A percentile compares a stretch with the other conserved stretches of the same genome.
These are phyloP conservation scores for Talaromyces sp. DNA, from an alignment of 2,329 filamentous ascomycete species.

Conservation along the genomic window DNA sequence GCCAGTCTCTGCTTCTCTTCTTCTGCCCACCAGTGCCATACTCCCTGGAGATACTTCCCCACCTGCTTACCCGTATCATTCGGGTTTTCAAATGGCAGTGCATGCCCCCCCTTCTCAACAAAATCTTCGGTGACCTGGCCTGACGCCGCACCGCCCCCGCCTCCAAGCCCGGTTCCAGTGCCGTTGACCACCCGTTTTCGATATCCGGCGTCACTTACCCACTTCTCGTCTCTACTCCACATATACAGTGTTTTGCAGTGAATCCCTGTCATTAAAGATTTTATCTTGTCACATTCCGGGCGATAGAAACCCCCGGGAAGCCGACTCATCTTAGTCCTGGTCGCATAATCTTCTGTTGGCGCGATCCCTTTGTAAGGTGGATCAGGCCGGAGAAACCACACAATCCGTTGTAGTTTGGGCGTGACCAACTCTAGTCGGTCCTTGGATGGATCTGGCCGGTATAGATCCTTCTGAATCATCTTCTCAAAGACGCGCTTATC, in stretches of 20 bases:
- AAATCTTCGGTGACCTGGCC: slow-evolving; percentile 4
- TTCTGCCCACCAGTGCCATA: slow-evolving; percentile 3
- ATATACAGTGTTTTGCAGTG: slow-evolving; percentile 9
- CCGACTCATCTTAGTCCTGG: slow-evolving; percentile 2
- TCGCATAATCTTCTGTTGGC: slow-evolving; percentile 7
- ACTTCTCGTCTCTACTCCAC: slow-evolving; percentile 6
- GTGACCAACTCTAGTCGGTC: slow-evolving; percentile 6
- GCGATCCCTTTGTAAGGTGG: slow-evolving; percentile 6
- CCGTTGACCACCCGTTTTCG: slow-evolving; percentile 2
- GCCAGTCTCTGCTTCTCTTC: slow-evolving; percentile 1
- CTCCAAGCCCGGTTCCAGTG: slow-evolving; percentile 5
- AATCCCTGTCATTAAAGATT: slow-evolving; percentile 1
- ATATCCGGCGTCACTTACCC: slow-evolving; percentile 5
- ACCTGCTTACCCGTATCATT: slow-evolving; percentile 2
- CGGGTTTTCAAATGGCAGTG: slow-evolving; percentile 8
- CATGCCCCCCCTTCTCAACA: slow-evolving; percentile 5
- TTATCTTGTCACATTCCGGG: slow-evolving; percentile 8
- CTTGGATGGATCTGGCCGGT: slow-evolving; percentile 3
- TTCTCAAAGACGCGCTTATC: slow-evolving; percentile 8
- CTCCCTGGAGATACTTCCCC: neutral
- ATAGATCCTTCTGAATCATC: slow-evolving; percentile 4
- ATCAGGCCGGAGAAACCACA: slow-evolving; percentile 5
- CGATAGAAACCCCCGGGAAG: slow-evolving; percentile 7
- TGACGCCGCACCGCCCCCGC: neutral
- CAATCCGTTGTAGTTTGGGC: slow-evolving; percentile 2